Conservation (phyloP, 2,329 filamentous ascomycete species). For the Fusarium nurragi region DNA sequence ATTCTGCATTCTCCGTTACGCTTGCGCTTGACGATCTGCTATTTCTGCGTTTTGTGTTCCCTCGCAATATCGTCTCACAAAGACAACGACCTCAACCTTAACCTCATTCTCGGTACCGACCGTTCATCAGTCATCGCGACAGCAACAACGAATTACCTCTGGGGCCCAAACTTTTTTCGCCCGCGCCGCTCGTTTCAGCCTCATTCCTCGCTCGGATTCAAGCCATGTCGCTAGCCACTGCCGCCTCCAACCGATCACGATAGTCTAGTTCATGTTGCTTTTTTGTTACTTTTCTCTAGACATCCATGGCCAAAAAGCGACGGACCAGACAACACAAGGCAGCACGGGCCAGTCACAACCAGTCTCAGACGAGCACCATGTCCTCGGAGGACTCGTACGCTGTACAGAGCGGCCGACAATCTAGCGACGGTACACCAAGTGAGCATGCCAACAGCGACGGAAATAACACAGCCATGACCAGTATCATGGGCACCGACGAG, state of each 20-base stretch:
- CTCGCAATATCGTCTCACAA: neutral
- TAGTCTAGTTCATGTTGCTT: slow-evolving; percentile 20
- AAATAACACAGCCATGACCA: slow-evolving; percentile 52
- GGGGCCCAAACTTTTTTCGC: slow-evolving; percentile 11
- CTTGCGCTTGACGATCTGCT: slow-evolving; percentile 1
- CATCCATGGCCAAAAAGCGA: slow-evolving; percentile 51
- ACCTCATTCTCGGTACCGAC: neutral
- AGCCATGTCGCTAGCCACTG: slow-evolving; percentile 39
- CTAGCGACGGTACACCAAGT: slow-evolving; percentile 49
- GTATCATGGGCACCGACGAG: slow-evolving; percentile 49
- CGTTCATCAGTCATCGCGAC: slow-evolving; percentile 4
- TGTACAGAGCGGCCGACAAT: slow-evolving; percentile 45
- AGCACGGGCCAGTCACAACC: slow-evolving; percentile 37
- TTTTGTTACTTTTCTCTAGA: slow-evolving; percentile 2
- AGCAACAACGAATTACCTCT: slow-evolving; percentile 7
- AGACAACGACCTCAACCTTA: neutral
- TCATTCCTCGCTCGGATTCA: slow-evolving; percentile 13
- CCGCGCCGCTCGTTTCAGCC: slow-evolving; percentile 32
- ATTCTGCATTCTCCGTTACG: neutral
- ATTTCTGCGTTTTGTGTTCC: neutral
- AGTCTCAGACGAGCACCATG: slow-evolving; percentile 44
- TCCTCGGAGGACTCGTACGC: slow-evolving; percentile 47
- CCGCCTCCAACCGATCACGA: slow-evolving; percentile 30
- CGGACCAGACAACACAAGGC: slow-evolving; percentile 45
- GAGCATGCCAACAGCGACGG: slow-evolving; percentile 48